A percentile compares a stretch with the other conserved stretches of the same genome.
Evolutionary conservation across 495 filamentous ascomycete species (phyloP).

Genomic region (Xylaria palmicola): DNA sequence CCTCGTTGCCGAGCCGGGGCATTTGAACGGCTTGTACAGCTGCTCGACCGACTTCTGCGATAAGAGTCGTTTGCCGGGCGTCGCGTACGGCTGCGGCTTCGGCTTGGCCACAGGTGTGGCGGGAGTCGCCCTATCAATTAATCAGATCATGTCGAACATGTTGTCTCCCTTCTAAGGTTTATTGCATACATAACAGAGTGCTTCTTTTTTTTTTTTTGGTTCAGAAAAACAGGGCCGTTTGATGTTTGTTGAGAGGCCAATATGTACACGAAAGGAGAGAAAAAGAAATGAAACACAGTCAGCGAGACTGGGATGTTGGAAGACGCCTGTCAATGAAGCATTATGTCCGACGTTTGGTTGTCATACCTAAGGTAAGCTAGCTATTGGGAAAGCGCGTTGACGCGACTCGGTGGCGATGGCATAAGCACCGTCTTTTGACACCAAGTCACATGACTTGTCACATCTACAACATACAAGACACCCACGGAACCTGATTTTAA

Average conservation of each 20-base stretch:
- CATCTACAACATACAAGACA: not conserved
- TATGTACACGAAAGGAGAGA: not conserved
- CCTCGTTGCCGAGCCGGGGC: slow-evolving; percentile 75
- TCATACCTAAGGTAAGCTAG: no score
- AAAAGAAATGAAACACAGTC: not conserved
- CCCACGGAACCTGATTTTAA: no score
- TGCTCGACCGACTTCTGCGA: slow-evolving; percentile 60
- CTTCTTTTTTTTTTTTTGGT: no score
- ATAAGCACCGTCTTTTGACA: slow-evolving; percentile 18
- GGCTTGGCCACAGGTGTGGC: slow-evolving; percentile 22
- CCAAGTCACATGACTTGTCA: slow-evolving; percentile 27
- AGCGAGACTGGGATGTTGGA: no score
- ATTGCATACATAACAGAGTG: slow-evolving; percentile 6
- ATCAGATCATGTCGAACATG: not conserved
- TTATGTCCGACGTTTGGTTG: not conserved
- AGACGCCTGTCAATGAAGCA: no score
- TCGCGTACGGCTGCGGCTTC: slow-evolving; percentile 17
- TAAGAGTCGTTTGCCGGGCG: slow-evolving; percentile 34
- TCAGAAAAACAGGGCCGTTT: no score
- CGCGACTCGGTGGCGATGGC: not conserved
- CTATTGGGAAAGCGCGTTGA: slow-evolving; percentile 17
- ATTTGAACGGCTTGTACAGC: slow-evolving; percentile 87
- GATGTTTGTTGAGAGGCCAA: no score
- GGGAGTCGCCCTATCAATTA: slow-evolving; percentile 21
- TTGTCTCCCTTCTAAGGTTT: not conserved